Evolutionary conservation across 2,329 filamentous ascomycete genomes (phyloP), one percentile per base, ranked within the genome.

Genomic region (Clathrospora elynae): DNA sequence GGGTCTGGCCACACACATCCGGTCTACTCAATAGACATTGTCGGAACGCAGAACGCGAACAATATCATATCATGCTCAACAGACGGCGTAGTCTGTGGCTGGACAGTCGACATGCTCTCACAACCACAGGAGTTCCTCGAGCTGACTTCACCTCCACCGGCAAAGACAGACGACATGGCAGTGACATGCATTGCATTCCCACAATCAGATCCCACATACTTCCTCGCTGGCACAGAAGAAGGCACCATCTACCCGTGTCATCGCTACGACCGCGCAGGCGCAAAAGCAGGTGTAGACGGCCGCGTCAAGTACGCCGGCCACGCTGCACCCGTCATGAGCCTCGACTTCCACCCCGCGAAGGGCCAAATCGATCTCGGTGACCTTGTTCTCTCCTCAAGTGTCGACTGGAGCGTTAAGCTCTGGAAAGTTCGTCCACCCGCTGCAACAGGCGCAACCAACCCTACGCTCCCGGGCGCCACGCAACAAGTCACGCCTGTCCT

Each of bases 41-140:
- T 99, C 35, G 93, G 93, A 53, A 99, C 95, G 1, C 93, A 97
- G 66, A 99, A 99, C 68, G 93, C 93, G 46, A 96, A 96, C 75
- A 99, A 97, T 71, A 96, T 99, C 67, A 88, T 99, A 59, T 96
- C 91, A 22, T 92, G 90, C 68, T 96, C 90, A 1, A 99, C 93
- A 1, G 93, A 99, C 65, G 93, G 93, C 40, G 90, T 95, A 7
- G 90, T 97, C 28, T 99, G 93, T 70, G 89, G 91, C 33, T 99
- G 93, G 93, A 91, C 88, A 41, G 90, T 96, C 53, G 95, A 99
- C 70, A 97, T 99, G 83, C 87, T 99, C 48, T 90, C 92, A 1
- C 90, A 96, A 70, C 93, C 93, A 1, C 92, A 97, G 71, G 93
- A 99, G 74, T 86, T 90, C 41, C 82, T 99, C 28, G 90, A 95